These are phyloP conservation scores for Kodamaea restingae DNA, from an alignment of 805 yeast genomes.

Conservation along the genomic window DNA sequence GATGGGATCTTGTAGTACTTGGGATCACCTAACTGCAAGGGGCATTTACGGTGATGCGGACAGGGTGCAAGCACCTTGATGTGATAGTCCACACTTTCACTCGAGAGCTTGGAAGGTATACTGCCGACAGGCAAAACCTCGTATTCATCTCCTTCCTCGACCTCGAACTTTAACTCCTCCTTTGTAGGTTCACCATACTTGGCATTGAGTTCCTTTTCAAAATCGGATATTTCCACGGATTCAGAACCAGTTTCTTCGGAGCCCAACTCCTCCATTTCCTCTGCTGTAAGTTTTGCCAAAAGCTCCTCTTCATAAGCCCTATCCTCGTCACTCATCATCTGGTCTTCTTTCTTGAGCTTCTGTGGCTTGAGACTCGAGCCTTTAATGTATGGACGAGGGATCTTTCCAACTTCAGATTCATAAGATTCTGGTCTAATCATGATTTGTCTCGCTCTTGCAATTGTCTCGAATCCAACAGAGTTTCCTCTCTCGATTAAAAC, in stretches of 20 bases:
- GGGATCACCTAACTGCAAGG: conserved; percentile 76
- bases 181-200: conserved; percentile 41
- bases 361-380: conserved; percentile 45
- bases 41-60: conserved; percentile 81
- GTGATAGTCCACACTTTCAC: conserved; percentile 43
- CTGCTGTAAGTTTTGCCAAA: conserved; percentile 24
- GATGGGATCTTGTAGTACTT: conserved; percentile 53
- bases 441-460: conserved; percentile 87
- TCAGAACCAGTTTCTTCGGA: not conserved
- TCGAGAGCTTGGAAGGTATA: conserved; percentile 8
- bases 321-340: conserved; percentile 34
- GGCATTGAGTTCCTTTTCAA: conserved; percentile 30
- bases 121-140: conserved; percentile 23
- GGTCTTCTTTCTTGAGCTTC: conserved; percentile 31
- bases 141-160: conserved; percentile 33
- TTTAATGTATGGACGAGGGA: conserved; percentile 64
- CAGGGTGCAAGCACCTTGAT: conserved; percentile 83
- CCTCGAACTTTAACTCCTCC: conserved; percentile 47
- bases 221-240: conserved; percentile 9
- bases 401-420: conserved; percentile 51
- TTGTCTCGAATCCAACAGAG: conserved; percentile 80
- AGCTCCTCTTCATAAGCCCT: conserved; percentile 29
- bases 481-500: conserved; percentile 85
- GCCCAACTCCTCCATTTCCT: conserved; percentile 15
- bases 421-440: conserved; percentile 81